These are phyloP conservation scores for Cercospora brassicicola DNA, from an alignment of 2,329 filamentous ascomycete species.

Conservation along the genomic window DNA sequence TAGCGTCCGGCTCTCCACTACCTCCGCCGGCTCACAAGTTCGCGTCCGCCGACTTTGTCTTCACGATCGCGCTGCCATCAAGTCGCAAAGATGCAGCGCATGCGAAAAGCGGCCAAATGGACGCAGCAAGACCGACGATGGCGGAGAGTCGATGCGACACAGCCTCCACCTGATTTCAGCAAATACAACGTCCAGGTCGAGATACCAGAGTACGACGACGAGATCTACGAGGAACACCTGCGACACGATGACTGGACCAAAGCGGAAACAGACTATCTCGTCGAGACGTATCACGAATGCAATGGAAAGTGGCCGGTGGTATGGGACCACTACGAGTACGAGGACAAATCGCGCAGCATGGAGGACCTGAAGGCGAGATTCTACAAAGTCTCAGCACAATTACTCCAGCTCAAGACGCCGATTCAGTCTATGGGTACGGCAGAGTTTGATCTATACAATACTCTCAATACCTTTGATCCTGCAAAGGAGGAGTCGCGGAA, in stretches of 20 bases:
- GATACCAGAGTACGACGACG: constrained; percentile 78
- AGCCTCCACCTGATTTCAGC: constrained; percentile 56
- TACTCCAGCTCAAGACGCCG: constrained; percentile 77
- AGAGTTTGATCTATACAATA: constrained; percentile 80
- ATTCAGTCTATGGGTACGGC: constrained; percentile 82
- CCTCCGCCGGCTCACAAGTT: neutral
- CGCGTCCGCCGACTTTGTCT: neutral
- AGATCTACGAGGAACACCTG: constrained; percentile 77
- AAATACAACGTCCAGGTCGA: constrained; percentile 84
- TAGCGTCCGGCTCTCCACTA: neutral
- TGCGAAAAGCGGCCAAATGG: constrained; percentile 25
- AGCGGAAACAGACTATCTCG: constrained; percentile 90
- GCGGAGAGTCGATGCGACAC: constrained; percentile 15
- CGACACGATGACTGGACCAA: constrained; percentile 71
- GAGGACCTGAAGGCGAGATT: constrained; percentile 91
- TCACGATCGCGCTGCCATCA: neutral
- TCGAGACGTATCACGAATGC: constrained; percentile 71
- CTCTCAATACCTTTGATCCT: constrained; percentile 83
- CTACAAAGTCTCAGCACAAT: constrained; percentile 79
- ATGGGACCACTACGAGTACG: constrained; percentile 72
- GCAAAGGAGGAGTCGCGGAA: constrained; percentile 77
- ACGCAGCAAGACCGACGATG: constrained; percentile 17
- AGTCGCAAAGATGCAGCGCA: constrained; percentile 13
- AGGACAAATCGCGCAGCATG: constrained; percentile 59
- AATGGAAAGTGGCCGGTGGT: constrained; percentile 90